These are phyloP conservation scores for Phytophthora cryptogea DNA, from an alignment of 352 stramenopile genomes.

Conservation along the genomic window DNA sequence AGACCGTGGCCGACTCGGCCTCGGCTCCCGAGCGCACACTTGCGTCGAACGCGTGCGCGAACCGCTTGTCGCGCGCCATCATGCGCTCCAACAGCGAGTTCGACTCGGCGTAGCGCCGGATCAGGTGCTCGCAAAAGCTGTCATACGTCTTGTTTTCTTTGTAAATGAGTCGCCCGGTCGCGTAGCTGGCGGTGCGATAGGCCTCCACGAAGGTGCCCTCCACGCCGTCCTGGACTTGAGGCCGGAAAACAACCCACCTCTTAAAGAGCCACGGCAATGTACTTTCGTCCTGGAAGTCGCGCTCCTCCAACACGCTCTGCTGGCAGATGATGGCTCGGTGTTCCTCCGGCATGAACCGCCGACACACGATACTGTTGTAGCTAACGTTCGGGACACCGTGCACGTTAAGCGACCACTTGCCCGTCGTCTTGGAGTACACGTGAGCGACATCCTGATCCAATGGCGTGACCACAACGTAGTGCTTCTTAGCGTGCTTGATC, in stretches of 20 bases:
- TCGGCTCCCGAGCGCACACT: slow-evolving; percentile 42
- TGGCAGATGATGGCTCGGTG: slow-evolving; percentile 81
- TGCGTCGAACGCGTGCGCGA: slow-evolving; percentile 56
- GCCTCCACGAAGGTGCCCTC: slow-evolving; percentile 80
- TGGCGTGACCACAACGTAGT: slow-evolving; percentile 81
- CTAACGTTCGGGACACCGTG: slow-evolving; percentile 85
- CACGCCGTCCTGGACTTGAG: slow-evolving; percentile 70
- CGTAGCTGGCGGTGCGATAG: slow-evolving; percentile 85
- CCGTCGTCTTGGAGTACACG: slow-evolving; percentile 85
- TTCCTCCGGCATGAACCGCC: slow-evolving; percentile 52
- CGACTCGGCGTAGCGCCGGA: slow-evolving; percentile 84
- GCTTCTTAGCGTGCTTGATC: slow-evolving; percentile 80
- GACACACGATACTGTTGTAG: slow-evolving; percentile 87
- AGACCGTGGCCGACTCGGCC: slow-evolving; percentile 66
- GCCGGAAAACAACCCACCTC: slow-evolving; percentile 87
- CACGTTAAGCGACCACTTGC: slow-evolving; percentile 83
- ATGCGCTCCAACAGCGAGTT: slow-evolving; percentile 83
- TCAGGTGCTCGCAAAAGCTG: slow-evolving; percentile 89
- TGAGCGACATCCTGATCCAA: slow-evolving; percentile 77
- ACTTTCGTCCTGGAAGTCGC: slow-evolving; percentile 81
- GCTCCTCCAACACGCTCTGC: slow-evolving; percentile 82
- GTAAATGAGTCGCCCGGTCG: slow-evolving; percentile 83
- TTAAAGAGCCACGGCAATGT: slow-evolving; percentile 89
- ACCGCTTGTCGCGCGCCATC: slow-evolving; percentile 82
- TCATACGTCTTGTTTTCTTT: slow-evolving; percentile 91